phyloP scores from a whole-genome alignment of 2,329 filamentous ascomycete species.

The Epichloe baconii region DNA sequence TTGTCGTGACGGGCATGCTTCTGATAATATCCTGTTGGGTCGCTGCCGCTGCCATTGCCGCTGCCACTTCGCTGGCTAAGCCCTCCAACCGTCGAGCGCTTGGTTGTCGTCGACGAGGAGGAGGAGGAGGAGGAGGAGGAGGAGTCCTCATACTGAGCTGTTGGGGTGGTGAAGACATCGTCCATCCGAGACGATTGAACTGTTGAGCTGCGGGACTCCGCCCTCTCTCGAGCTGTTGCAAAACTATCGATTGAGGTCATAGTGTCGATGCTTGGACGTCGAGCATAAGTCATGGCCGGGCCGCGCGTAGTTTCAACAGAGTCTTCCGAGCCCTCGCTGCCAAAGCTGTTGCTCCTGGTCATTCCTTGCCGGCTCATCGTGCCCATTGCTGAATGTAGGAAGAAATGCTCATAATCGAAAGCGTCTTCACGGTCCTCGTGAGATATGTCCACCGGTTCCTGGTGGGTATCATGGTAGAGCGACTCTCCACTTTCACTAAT shows the following conservation, averaged over 20 bases:
- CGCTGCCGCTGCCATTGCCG: conserved; percentile 10
- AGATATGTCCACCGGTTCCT: conserved; percentile 43
- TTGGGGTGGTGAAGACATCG: conserved; percentile 11
- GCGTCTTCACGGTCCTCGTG: conserved; percentile 92
- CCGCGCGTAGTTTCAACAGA: conserved; percentile 49
- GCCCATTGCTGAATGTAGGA: conserved; percentile 83
- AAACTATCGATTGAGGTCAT: conserved; percentile 41
- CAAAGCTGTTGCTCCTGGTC: conserved; percentile 25
- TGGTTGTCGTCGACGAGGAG: conserved; percentile 6
- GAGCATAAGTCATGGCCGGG: conserved; percentile 18
- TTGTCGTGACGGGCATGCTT: conserved; percentile 18
- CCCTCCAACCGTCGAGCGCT: conserved; percentile 14
- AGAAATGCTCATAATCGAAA: conserved; percentile 95
- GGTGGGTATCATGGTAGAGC: conserved; percentile 47
- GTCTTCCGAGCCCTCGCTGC: conserved; percentile 44
- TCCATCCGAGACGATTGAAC: conserved; percentile 8
- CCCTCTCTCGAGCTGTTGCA: conserved; percentile 38
- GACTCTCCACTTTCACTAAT: conserved; percentile 52
- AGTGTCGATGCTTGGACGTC: conserved; percentile 36
- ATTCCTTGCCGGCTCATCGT: conserved; percentile 41
- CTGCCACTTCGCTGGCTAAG: conserved; percentile 7
- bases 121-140: background rate
- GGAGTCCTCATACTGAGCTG: conserved; percentile 9
- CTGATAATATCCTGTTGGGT: conserved; percentile 10
- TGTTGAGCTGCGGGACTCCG: conserved; percentile 24